phyloP scores from a whole-genome alignment of 2,329 filamentous ascomycete genomes.

The Colletotrichum sansevieriae region DNA sequence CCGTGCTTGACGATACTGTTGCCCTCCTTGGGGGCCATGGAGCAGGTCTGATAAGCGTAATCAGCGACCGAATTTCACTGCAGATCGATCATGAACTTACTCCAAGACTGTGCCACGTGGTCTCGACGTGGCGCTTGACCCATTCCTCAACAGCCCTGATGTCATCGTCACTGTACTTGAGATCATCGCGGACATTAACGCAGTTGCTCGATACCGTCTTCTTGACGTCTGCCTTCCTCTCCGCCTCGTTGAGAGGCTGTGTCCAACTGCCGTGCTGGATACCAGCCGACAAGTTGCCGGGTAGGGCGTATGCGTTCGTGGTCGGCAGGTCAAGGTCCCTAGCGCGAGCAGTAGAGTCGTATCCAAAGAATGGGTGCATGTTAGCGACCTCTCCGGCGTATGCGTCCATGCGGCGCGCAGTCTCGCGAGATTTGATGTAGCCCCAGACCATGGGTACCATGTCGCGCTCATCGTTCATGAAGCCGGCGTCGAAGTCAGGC shows the following conservation, averaged over 20 bases:
- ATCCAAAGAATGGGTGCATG: conserved; percentile 80
- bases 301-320: conserved; percentile 81
- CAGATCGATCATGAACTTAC: conserved; percentile 49
- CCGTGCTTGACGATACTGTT: conserved; percentile 86
- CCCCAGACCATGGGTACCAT: conserved; percentile 90
- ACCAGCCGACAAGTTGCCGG: conserved; percentile 77
- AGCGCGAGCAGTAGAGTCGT: conserved; percentile 76
- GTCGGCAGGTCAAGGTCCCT: conserved; percentile 81
- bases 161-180: conserved; percentile 75
- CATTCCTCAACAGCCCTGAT: conserved; percentile 77
- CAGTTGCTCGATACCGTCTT: conserved; percentile 73
- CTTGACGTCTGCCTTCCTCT: conserved; percentile 59
- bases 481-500: conserved; percentile 84
- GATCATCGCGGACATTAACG: conserved; percentile 70
- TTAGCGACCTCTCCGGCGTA: conserved; percentile 80
- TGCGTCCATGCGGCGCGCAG: conserved; percentile 81
- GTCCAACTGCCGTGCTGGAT: conserved; percentile 83
- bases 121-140: conserved; percentile 80
- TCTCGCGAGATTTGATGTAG: conserved; percentile 86
- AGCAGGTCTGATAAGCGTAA: conserved; percentile 67
- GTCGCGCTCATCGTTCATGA: conserved; percentile 88
- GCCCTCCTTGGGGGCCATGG: conserved; percentile 81
- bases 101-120: conserved; percentile 76
- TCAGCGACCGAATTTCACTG: not conserved
- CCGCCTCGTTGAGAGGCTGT: conserved; percentile 66